A percentile compares a stretch with the other conserved stretches of the same genome.
phyloP scores from a whole-genome alignment of 805 yeast species.

The Yarrowia hollandica region DNA sequence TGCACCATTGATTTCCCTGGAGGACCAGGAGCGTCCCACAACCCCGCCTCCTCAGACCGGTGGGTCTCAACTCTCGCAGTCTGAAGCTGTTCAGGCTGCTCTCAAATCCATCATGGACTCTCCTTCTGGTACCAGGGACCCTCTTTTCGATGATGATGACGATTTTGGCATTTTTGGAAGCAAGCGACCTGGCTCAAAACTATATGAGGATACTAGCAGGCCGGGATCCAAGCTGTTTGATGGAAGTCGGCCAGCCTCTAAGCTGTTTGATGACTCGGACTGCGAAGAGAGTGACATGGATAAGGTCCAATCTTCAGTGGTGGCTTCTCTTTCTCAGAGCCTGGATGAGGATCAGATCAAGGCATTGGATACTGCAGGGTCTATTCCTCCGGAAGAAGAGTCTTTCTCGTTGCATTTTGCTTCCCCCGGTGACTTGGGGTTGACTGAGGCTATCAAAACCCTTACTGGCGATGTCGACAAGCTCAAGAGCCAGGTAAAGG shows the following conservation, averaged over 20 bases:
- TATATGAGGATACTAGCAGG: neutral
- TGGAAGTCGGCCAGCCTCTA: neutral
- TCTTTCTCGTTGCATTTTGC: slow-evolving; percentile 48
- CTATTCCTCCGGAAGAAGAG: slow-evolving; percentile 21
- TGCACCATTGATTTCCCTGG: slow-evolving; percentile 2
- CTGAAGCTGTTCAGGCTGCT: slow-evolving; percentile 68
- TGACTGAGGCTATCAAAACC: slow-evolving; percentile 65
- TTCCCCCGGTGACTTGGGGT: slow-evolving; percentile 66
- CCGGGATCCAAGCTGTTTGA: neutral
- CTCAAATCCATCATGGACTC: slow-evolving; percentile 52
- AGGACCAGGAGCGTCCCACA: neutral
- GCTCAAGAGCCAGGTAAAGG: slow-evolving; percentile 59
- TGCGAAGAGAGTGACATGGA: slow-evolving; percentile 18
- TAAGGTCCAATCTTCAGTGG: neutral
- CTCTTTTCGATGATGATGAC: slow-evolving; percentile 24
- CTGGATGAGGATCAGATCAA: slow-evolving; percentile 20
- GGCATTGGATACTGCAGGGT: slow-evolving; percentile 12
- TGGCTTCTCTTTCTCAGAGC: slow-evolving; percentile 11
- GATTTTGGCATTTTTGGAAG: slow-evolving; percentile 10
- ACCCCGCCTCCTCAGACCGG: slow-evolving; percentile 30
- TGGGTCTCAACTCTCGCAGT: slow-evolving; percentile 40
- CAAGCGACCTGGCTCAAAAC: neutral
- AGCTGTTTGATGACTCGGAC: slow-evolving; percentile 25
- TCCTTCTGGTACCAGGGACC: slow-evolving; percentile 29
- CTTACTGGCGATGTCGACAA: slow-evolving; percentile 58